phyloP scores from a whole-genome alignment of 2,329 filamentous ascomycete genomes.

The Rhynchosporium agropyri region DNA sequence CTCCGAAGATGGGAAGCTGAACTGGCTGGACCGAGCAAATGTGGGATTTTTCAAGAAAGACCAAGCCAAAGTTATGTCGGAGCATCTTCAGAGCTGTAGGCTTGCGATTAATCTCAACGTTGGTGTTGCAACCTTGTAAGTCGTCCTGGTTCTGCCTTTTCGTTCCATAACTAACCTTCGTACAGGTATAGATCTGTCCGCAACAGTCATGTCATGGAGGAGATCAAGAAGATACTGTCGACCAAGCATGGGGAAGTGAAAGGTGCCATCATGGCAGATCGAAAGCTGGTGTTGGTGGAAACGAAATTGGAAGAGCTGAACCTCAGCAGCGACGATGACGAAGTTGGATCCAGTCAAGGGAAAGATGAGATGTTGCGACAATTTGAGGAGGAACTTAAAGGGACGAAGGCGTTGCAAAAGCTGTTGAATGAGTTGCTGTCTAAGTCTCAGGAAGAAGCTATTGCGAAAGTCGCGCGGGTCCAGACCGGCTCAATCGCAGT shows the following conservation, averaged over 20 bases:
- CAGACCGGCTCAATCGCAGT: slow-evolving; percentile 28
- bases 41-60: slow-evolving; percentile 44
- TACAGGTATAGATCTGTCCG: slow-evolving; percentile 42
- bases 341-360: slow-evolving; percentile 21
- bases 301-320: slow-evolving; percentile 38
- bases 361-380: slow-evolving; percentile 32
- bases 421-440: slow-evolving; percentile 33
- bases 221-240: slow-evolving; percentile 42
- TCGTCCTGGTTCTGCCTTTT: slow-evolving; percentile 28
- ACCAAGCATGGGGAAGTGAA: slow-evolving; percentile 39
- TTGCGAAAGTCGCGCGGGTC: slow-evolving; percentile 30
- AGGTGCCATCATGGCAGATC: slow-evolving; percentile 36
- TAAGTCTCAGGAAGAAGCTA: slow-evolving; percentile 34
- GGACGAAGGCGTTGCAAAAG: slow-evolving; percentile 31
- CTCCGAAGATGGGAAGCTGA: slow-evolving; percentile 40
- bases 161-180: slow-evolving; percentile 30
- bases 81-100: slow-evolving; percentile 43
- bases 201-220: slow-evolving; percentile 41
- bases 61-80: slow-evolving; percentile 43
- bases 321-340: slow-evolving; percentile 30
- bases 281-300: slow-evolving; percentile 35
- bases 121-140: slow-evolving; percentile 42
- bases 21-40: slow-evolving; percentile 42
- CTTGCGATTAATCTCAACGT: slow-evolving; percentile 40
- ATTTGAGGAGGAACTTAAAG: slow-evolving; percentile 34